phyloP scores from a whole-genome alignment of 1,284 basidiomycete genomes.

The Pseudozyma pruni region DNA sequence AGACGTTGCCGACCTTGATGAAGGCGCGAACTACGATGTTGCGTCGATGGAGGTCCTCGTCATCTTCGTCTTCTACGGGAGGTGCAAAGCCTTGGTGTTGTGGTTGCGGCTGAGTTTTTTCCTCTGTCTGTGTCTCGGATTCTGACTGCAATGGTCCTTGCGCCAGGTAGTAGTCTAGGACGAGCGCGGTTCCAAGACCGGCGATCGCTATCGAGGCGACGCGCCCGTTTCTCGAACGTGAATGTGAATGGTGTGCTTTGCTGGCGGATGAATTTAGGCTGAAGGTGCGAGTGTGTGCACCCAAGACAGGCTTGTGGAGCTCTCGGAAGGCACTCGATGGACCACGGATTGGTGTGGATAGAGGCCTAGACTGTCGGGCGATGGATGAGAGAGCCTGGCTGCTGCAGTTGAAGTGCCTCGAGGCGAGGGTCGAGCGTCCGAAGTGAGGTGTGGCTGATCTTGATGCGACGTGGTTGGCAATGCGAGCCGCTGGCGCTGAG shows the following conservation, averaged over 20 bases:
- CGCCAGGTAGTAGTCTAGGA: conserved; percentile 16
- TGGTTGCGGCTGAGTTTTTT: not conserved
- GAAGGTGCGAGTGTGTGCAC: conserved; percentile 3
- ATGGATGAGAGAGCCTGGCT: not conserved
- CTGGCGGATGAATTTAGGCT: not conserved
- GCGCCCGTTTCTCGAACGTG: not conserved
- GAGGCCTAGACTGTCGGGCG: not conserved
- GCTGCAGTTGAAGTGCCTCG: not conserved
- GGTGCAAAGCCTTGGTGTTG: conserved; percentile 37
- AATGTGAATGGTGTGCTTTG: not conserved
- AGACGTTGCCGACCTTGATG: conserved; percentile 31
- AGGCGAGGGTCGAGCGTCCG: not conserved
- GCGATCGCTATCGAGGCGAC: conserved; percentile 31
- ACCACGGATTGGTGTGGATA: not conserved
- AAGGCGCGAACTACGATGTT: conserved; percentile 34
- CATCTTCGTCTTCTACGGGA: conserved; percentile 43
- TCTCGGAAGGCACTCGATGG: not conserved
- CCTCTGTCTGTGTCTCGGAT: not conserved
- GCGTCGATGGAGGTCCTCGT: conserved; percentile 28
- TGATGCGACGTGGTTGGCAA: not conserved
- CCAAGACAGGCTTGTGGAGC: not conserved
- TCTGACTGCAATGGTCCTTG: conserved; percentile 23
- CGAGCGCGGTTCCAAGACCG: conserved; percentile 21
- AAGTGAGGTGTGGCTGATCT: not conserved
- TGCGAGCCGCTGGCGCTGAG: not conserved